Conservation (phyloP, 1,284 basidiomycete species). For the Acaromyces ingoldii region DNA sequence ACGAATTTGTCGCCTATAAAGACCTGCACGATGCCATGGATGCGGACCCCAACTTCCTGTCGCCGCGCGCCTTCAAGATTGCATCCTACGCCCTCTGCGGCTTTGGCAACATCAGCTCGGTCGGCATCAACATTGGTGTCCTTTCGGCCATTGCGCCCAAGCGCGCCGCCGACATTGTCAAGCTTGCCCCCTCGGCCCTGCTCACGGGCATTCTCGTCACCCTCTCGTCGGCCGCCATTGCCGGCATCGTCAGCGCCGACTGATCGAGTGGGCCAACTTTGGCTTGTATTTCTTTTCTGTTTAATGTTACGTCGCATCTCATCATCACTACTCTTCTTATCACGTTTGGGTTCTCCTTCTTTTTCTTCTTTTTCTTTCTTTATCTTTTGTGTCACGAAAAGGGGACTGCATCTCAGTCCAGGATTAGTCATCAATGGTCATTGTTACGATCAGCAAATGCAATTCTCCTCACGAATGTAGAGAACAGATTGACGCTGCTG, state of each 20-base stretch:
- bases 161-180: constrained; percentile 66
- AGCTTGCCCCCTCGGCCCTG: constrained; percentile 64
- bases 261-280: not conserved
- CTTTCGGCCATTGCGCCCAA: constrained; percentile 76
- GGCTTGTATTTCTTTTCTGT: no score
- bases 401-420: no score
- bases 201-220: constrained; percentile 52
- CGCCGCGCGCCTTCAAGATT: constrained; percentile 67
- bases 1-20: constrained; percentile 76
- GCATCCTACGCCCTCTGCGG: constrained; percentile 79
- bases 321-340: no score
- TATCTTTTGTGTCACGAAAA: no score
- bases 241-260: constrained; percentile 45
- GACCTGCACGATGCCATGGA: constrained; percentile 29
- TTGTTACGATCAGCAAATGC: no score
- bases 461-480: no score
- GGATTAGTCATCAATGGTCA: no score
- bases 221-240: constrained; percentile 52
- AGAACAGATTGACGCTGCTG: no score
- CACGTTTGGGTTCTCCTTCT: no score
- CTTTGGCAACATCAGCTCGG: constrained; percentile 70
- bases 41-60: constrained; percentile 58
- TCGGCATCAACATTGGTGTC: constrained; percentile 87
- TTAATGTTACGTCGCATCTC: no score
- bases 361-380: no score